These are phyloP conservation scores for Fusarium tupiense DNA, from an alignment of 2,329 filamentous ascomycete species.

Conservation along the genomic window DNA sequence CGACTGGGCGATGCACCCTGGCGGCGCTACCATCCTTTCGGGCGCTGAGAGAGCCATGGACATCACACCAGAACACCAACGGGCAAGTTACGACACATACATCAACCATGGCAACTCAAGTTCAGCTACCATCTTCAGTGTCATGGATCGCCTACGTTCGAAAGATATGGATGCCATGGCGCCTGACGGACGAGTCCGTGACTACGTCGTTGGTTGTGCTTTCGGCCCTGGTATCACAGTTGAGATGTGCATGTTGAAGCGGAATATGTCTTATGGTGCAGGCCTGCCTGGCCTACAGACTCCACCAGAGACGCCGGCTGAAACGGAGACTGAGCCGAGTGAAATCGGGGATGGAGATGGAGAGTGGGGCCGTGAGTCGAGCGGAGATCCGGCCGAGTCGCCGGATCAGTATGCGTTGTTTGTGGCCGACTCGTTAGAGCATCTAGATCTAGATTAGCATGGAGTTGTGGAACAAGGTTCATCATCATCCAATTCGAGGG, in stretches of 20 bases:
- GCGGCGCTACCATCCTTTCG: slow-evolving; percentile 72
- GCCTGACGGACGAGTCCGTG: slow-evolving; percentile 58
- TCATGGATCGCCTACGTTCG: slow-evolving; percentile 68
- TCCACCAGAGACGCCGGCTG: slow-evolving; percentile 65
- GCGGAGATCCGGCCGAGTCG: slow-evolving; percentile 20
- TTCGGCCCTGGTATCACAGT: slow-evolving; percentile 76
- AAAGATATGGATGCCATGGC: slow-evolving; percentile 69
- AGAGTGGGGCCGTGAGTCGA: slow-evolving; percentile 27
- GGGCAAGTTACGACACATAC: slow-evolving; percentile 76
- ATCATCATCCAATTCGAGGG: neutral
- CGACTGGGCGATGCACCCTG: slow-evolving; percentile 79
- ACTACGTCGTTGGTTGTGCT: slow-evolving; percentile 73
- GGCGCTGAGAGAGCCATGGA: slow-evolving; percentile 68
- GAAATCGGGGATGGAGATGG: slow-evolving; percentile 55
- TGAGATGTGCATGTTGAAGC: slow-evolving; percentile 73
- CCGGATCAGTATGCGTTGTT: slow-evolving; percentile 32
- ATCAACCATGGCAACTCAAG: slow-evolving; percentile 75
- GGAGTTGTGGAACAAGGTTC: neutral
- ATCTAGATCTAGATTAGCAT: slow-evolving; percentile 41
- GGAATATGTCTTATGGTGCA: slow-evolving; percentile 42
- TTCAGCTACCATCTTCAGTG: slow-evolving; percentile 75
- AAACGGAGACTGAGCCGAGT: slow-evolving; percentile 62
- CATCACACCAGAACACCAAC: slow-evolving; percentile 70
- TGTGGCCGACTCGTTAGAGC: slow-evolving; percentile 36
- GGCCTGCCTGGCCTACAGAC: slow-evolving; percentile 55